Evolutionary conservation across 139 green algal genomes (phyloP).

Genomic region (Chlamydomonas sphaeroides): DNA sequence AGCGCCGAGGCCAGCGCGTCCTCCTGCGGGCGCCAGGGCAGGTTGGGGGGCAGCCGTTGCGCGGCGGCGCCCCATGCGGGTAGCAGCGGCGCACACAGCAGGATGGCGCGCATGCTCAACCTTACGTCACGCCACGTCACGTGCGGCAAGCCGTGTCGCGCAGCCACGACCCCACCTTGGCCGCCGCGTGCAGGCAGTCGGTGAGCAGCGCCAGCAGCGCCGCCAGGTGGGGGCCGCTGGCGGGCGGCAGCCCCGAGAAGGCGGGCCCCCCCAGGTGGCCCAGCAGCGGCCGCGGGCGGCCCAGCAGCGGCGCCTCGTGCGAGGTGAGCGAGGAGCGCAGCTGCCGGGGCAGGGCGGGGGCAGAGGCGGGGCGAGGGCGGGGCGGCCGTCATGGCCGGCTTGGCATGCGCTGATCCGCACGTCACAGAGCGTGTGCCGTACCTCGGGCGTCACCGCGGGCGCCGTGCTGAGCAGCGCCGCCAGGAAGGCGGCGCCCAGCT

Average conservation of each 20-base stretch:
- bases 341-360: background rate
- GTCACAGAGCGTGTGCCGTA: background rate
- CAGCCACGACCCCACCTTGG: background rate
- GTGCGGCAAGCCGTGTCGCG: too few species aligned
- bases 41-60: too few species aligned
- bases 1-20: background rate
- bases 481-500: background rate
- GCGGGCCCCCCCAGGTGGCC: background rate
- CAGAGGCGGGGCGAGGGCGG: background rate
- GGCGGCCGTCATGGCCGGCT: too few species aligned
- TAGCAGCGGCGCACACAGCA: too few species aligned
- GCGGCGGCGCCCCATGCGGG: too few species aligned
- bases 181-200: constrained; percentile 13
- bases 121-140: too few species aligned
- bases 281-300: constrained; percentile 15
- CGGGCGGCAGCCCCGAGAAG: constrained; percentile 4
- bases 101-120: too few species aligned
- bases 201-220: background rate
- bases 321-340: constrained; percentile 1
- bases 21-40: too few species aligned
- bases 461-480: background rate
- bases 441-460: constrained; percentile 16
- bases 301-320: background rate
- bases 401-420: too few species aligned
- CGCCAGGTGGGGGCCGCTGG: constrained; percentile 30